phyloP scores from a whole-genome alignment of 305 asterid species.

The Salvia sclarea region DNA sequence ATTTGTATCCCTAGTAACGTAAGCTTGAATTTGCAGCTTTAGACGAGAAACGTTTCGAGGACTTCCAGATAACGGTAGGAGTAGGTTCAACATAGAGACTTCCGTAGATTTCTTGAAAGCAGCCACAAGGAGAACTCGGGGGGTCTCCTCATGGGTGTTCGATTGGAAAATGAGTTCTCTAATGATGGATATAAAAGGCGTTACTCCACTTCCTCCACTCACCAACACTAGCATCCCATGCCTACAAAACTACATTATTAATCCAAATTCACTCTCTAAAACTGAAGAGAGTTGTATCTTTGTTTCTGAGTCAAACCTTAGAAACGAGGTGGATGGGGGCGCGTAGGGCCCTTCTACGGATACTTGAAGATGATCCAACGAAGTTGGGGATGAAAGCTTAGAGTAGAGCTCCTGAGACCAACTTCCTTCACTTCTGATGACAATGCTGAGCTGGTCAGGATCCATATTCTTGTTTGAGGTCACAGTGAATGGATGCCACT shows the following conservation, averaged over 20 bases:
- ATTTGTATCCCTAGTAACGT: conserved; percentile 48
- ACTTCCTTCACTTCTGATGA: conserved; percentile 43
- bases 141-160: conserved; percentile 30
- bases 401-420: conserved; percentile 47
- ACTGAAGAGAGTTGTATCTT: too few relatives aligned
- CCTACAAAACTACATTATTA: conserved; percentile 21
- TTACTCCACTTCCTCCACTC: conserved; percentile 53
- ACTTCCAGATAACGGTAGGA: conserved; percentile 49
- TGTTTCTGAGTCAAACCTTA: conserved; percentile 37
- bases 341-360: conserved; percentile 50
- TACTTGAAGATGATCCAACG: conserved; percentile 35
- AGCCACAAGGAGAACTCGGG: conserved; percentile 36
- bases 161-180: conserved; percentile 36
- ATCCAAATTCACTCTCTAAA: not conserved
- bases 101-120: conserved; percentile 46
- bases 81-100: conserved; percentile 41
- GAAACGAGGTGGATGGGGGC: conserved; percentile 37
- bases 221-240: conserved; percentile 45
- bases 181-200: conserved; percentile 48
- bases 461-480: conserved; percentile 41
- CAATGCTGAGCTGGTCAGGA: conserved; percentile 39
- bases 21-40: conserved; percentile 50
- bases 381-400: conserved; percentile 33
- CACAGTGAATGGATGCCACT: conserved; percentile 56
- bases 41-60: conserved; percentile 33